Conservation (phyloP, 495 filamentous ascomycete species). For the Sabuloglossum arenarium region DNA sequence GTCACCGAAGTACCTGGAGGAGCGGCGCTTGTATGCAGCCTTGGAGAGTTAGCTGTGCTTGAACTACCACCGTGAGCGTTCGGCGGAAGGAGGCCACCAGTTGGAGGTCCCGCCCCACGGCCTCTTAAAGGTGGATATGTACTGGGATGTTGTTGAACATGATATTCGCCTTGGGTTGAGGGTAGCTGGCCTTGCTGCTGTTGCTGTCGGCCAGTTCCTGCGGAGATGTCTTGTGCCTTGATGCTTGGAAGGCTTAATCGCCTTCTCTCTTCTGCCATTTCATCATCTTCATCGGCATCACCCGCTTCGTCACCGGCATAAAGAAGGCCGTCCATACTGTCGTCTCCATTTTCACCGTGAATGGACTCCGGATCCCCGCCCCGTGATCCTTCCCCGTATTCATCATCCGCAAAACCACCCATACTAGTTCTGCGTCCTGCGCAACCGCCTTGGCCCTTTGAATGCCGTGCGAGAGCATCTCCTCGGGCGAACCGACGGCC, state of each 20-base stretch:
- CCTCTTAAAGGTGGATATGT: conserved; percentile 59
- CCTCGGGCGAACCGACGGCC: conserved; percentile 86
- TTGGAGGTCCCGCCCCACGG: conserved; percentile 36
- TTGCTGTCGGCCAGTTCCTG: conserved; percentile 7
- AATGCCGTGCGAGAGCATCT: conserved; percentile 84
- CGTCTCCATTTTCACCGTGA: conserved; percentile 26
- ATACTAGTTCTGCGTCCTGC: conserved; percentile 76
- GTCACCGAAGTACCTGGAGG: background rate
- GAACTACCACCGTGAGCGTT: conserved; percentile 23
- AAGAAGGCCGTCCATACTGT: conserved; percentile 57
- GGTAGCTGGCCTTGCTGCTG: conserved; percentile 24
- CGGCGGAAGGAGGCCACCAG: conserved; percentile 29
- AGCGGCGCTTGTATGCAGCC: background rate
- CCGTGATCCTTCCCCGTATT: conserved; percentile 31
- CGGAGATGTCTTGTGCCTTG: conserved; percentile 36
- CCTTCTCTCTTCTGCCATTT: conserved; percentile 20
- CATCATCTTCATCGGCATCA: conserved; percentile 45
- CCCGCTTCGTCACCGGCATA: conserved; percentile 32
- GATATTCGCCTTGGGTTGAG: conserved; percentile 25
- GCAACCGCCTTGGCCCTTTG: conserved; percentile 89
- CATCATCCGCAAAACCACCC: conserved; percentile 70
- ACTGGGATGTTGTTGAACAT: conserved; percentile 34
- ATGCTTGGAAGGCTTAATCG: conserved; percentile 49
- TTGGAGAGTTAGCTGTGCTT: conserved; percentile 25
- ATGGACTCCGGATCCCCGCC: conserved; percentile 7